phyloP scores from a whole-genome alignment of 2,329 filamentous ascomycete genomes.

The Dissoconium aciculare region DNA sequence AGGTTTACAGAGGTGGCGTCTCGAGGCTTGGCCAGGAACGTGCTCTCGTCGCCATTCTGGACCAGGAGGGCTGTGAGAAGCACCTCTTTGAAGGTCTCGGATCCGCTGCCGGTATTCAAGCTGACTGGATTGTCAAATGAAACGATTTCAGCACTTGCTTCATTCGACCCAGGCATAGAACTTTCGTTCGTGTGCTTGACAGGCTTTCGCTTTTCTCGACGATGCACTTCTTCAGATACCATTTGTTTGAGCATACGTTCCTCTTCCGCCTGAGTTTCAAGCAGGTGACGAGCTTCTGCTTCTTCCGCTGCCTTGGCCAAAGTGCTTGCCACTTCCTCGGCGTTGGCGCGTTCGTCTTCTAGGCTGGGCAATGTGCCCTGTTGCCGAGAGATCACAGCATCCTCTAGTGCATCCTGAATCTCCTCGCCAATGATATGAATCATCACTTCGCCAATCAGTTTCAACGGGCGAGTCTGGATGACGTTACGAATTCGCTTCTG shows the following conservation, averaged over 20 bases:
- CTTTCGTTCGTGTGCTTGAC: conserved; percentile 32
- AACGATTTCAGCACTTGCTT: conserved; percentile 10
- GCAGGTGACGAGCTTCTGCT: conserved; percentile 25
- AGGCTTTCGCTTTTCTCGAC: conserved; percentile 46
- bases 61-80: conserved; percentile 10
- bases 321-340: conserved; percentile 56
- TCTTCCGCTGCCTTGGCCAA: conserved; percentile 36
- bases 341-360: conserved; percentile 73
- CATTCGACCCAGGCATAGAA: conserved; percentile 1
- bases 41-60: conserved; percentile 7
- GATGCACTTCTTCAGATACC: conserved; percentile 56
- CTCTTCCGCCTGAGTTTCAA: conserved; percentile 39
- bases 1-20: not conserved
- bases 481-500: conserved; percentile 56
- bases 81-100: conserved; percentile 15
- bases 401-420: conserved; percentile 60
- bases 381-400: conserved; percentile 64
- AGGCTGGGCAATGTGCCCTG: conserved; percentile 66
- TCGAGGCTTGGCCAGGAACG: conserved; percentile 13
- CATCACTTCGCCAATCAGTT: conserved; percentile 48
- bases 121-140: conserved; percentile 18
- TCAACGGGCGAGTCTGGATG: conserved; percentile 53
- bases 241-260: conserved; percentile 55
- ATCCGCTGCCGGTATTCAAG: conserved; percentile 12
- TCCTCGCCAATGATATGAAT: conserved; percentile 46